Evolutionary conservation across 176 grass and related monocot genomes (phyloP), one percentile per base, ranked within the genome.

Genomic region (Avena sativa): DNA sequence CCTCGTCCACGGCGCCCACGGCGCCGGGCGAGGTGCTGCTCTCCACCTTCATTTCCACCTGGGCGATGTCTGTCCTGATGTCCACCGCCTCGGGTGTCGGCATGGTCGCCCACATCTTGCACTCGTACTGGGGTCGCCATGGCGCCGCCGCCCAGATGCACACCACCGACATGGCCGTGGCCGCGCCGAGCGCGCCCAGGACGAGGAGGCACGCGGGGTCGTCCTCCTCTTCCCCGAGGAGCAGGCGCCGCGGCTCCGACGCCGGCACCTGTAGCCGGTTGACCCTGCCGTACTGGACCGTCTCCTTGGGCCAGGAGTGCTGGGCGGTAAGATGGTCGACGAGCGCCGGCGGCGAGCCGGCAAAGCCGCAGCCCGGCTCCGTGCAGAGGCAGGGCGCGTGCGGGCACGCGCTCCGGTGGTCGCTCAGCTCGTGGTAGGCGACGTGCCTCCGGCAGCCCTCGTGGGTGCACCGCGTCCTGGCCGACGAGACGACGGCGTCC

Each of bases 61-160:
- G 23, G 40, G 20, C 40, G 38, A 57, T 16, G 38, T 74, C 55
- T 36, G 28, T 15, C 56, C 60, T 74, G 55, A 69, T 40, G 66
- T 15, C 19, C 23, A 15, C 34, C 36, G 7, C 69, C 38, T 1
- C 38, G 2, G 20, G 17, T 12, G 34, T 3, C 59, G 58, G 58
- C 58, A 23, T 1, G 9, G 60, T 20, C 12, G 50, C 12, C 65
- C 20, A 58, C 20, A 83, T 5, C 68, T 19, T 73, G 81, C 51
- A 83, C 12, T 0, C 9, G 67, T 73, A 83, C 28, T 56, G 40
- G 40, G 82, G 82, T n/a, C 14, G 52, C 1, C 53, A 9, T 5
- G 12, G 8, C 9, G 71, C 70, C 69, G 57, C 59, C 34, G 69
- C 70, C 69, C 82, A 9, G 38, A 84, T 43, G 82, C 82, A 61